Evolutionary conservation across 257 asterid species (phyloP).

Genomic region (Knoxia roxburghii): DNA sequence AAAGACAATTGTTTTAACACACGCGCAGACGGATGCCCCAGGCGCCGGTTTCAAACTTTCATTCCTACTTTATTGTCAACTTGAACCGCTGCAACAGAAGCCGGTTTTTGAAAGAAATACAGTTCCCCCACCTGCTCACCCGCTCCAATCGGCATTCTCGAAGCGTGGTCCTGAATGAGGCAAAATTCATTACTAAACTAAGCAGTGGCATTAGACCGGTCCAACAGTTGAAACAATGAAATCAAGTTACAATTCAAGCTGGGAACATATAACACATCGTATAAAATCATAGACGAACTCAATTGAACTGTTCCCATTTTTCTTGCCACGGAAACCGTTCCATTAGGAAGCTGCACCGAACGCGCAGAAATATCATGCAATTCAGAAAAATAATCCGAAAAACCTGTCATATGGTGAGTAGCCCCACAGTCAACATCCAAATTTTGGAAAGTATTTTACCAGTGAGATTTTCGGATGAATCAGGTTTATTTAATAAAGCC

Average conservation of each 20-base stretch:
- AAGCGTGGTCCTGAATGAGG: not conserved
- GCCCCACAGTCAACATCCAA: not conserved
- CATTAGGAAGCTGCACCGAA: not conserved
- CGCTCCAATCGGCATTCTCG: not conserved
- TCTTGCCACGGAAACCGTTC: not conserved
- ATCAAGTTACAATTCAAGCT: not conserved
- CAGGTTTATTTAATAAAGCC: too few relatives aligned
- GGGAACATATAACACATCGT: not conserved
- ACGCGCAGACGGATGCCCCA: not conserved
- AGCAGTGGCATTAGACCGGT: not conserved
- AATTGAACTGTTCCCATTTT: not conserved
- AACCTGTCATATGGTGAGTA: conserved; percentile 1
- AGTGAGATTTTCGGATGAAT: too few relatives aligned
- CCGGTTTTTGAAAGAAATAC: too few relatives aligned
- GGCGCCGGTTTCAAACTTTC: too few relatives aligned
- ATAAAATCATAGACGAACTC: not conserved
- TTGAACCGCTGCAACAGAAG: too few relatives aligned
- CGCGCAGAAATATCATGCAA: not conserved
- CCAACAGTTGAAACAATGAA: not conserved
- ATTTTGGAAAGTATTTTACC: too few relatives aligned
- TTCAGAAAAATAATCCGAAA: not conserved
- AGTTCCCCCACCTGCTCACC: too few relatives aligned
- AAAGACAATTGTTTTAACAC: not conserved
- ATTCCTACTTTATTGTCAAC: too few relatives aligned
- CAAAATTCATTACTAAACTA: not conserved